These are phyloP conservation scores for Aspergillus sp. DNA, from an alignment of 2,329 filamentous ascomycete genomes.

Conservation along the genomic window DNA sequence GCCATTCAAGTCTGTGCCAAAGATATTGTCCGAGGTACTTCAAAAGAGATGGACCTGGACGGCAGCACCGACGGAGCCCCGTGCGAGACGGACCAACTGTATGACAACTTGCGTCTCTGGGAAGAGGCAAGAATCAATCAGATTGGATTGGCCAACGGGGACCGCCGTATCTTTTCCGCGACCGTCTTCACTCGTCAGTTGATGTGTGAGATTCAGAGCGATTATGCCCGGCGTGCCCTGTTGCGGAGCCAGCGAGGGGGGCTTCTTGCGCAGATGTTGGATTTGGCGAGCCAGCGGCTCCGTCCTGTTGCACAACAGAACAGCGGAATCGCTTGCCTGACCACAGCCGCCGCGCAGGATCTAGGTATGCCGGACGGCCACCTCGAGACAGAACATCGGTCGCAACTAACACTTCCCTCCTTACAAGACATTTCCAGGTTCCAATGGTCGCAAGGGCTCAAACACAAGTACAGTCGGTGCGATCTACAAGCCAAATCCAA, in stretches of 20 bases:
- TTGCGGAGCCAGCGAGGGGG: slow-evolving; percentile 25
- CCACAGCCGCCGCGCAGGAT: slow-evolving; percentile 28
- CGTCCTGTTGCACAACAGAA: slow-evolving; percentile 24
- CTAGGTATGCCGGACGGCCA: slow-evolving; percentile 25
- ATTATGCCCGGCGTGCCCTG: slow-evolving; percentile 27
- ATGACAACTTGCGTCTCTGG: slow-evolving; percentile 24
- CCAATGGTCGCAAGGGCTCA: slow-evolving; percentile 30
- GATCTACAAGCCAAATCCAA: slow-evolving; percentile 35
- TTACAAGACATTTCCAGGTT: slow-evolving; percentile 26
- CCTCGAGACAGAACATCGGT: slow-evolving; percentile 7
- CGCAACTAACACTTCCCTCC: slow-evolving; percentile 14
- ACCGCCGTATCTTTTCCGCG: slow-evolving; percentile 33
- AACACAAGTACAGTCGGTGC: slow-evolving; percentile 33
- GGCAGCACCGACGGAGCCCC: slow-evolving; percentile 17
- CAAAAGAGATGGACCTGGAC: slow-evolving; percentile 25
- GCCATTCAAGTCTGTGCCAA: slow-evolving; percentile 27
- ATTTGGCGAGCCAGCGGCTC: slow-evolving; percentile 24
- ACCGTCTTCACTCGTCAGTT: slow-evolving; percentile 36
- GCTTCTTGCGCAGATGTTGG: slow-evolving; percentile 27
- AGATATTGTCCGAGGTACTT: slow-evolving; percentile 14
- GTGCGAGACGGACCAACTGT: background rate
- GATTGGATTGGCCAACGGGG: slow-evolving; percentile 29
- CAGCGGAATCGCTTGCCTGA: slow-evolving; percentile 32
- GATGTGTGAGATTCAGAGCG: slow-evolving; percentile 38
- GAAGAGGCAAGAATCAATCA: slow-evolving; percentile 33